Evolutionary conservation across 2,329 filamentous ascomycete genomes (phyloP).

Genomic region (Ophiostoma triangulosporum): DNA sequence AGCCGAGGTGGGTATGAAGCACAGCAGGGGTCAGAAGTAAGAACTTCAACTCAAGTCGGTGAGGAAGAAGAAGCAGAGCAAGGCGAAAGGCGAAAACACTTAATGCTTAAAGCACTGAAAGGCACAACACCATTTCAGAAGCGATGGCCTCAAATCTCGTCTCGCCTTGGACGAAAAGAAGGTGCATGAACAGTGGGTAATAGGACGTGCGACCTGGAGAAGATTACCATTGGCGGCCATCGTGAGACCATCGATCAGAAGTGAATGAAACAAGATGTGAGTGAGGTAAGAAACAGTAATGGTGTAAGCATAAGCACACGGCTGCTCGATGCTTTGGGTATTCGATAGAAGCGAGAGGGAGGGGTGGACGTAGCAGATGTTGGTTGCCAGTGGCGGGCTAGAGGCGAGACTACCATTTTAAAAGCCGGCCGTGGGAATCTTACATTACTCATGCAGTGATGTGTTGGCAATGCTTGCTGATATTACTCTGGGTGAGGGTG

Average conservation of each 20-base stretch:
- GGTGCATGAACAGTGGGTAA: slow-evolving; percentile 30
- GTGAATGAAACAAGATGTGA: slow-evolving; percentile 14
- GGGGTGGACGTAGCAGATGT: not conserved
- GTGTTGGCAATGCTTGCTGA: slow-evolving; percentile 53
- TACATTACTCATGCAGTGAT: slow-evolving; percentile 52
- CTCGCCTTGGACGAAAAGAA: no score
- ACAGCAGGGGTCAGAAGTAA: slow-evolving; percentile 10
- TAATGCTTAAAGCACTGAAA: not conserved
- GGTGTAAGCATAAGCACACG: no score
- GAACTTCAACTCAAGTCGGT: slow-evolving; percentile 24
- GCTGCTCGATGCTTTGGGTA: no score
- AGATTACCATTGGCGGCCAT: slow-evolving; percentile 13
- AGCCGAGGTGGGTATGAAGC: slow-evolving; percentile 4
- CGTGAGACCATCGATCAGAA: slow-evolving; percentile 12
- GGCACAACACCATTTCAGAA: no score
- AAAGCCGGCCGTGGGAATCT: slow-evolving; percentile 16
- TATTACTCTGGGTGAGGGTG: no score
- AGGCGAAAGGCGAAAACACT: not conserved
- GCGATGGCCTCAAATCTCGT: no score
- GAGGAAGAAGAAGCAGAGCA: slow-evolving; percentile 19
- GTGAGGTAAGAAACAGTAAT: slow-evolving; percentile 14
- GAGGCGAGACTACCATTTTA: not conserved
- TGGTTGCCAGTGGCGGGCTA: not conserved
- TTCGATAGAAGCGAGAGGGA: not conserved
- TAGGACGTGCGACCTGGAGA: slow-evolving; percentile 15